A percentile compares a stretch with the other conserved stretches of the same genome.
These are phyloP conservation scores for Arbutus unedo DNA, from an alignment of 148 eudicot genomes.

Conservation along the genomic window DNA sequence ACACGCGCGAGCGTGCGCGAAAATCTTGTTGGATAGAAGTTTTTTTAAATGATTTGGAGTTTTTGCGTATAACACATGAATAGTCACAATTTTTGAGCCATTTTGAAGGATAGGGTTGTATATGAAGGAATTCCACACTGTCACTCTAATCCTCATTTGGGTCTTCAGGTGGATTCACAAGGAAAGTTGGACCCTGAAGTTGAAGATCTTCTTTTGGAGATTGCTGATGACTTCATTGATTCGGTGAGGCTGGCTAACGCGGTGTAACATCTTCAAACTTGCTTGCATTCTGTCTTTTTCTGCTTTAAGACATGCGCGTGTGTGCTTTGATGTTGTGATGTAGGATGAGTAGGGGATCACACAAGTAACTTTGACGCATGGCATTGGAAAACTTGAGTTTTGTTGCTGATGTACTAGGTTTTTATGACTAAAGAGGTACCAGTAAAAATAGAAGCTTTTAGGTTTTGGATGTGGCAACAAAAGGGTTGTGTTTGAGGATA, in stretches of 20 bases:
- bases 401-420: neutral
- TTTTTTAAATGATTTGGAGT: neutral
- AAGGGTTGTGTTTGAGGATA: neutral
- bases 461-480: neutral
- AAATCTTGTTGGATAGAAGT: neutral
- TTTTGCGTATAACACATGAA: neutral
- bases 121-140: constrained; percentile 1
- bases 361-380: neutral
- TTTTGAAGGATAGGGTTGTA: neutral
- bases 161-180: constrained; percentile 62
- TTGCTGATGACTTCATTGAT: constrained; percentile 89
- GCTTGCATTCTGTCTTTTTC: neutral
- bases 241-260: constrained; percentile 50
- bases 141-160: constrained; percentile 10
- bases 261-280: neutral
- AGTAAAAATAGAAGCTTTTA: neutral
- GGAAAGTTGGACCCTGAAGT: constrained; percentile 80
- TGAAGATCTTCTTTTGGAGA: constrained; percentile 71
- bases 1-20: neutral
- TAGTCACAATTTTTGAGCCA: neutral
- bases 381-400: neutral
- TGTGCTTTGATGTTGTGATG: neutral
- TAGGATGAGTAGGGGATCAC: neutral
- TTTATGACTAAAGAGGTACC: neutral
- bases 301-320: neutral